These are phyloP conservation scores for Peronospora farinosa DNA, from an alignment of 352 stramenopile genomes.

Conservation along the genomic window DNA sequence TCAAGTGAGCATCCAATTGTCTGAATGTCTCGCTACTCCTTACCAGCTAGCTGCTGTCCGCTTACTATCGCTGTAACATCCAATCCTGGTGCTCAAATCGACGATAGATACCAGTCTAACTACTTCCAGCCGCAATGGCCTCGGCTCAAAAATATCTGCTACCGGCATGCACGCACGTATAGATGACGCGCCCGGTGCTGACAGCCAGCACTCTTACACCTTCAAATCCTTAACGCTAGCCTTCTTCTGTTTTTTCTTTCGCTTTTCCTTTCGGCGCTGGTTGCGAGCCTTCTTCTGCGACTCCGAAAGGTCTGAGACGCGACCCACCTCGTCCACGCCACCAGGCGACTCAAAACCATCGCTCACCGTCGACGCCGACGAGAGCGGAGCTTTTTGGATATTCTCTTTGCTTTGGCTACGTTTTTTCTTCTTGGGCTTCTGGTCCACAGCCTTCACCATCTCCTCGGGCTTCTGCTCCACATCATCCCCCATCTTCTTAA, in stretches of 20 bases:
- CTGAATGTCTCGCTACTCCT: constrained; percentile 1
- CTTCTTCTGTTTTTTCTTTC: constrained; percentile 66
- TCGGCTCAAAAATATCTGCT: constrained; percentile 7
- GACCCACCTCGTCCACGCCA: constrained; percentile 24
- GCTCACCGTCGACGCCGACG: constrained; percentile 18
- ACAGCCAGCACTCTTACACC: constrained; percentile 18
- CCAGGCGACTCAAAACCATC: constrained; percentile 33
- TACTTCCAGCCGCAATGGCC: constrained; percentile 17
- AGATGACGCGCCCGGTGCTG: constrained; percentile 20
- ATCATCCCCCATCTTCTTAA: constrained; percentile 23
- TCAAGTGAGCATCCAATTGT: constrained; percentile 11
- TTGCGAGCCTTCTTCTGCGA: constrained; percentile 65
- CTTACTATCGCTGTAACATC: constrained; percentile 6
- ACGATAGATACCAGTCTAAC: constrained; percentile 26
- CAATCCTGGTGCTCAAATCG: constrained; percentile 8
- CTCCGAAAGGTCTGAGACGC: constrained; percentile 35
- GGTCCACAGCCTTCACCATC: constrained; percentile 9
- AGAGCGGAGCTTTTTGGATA: constrained; percentile 13
- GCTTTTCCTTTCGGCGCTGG: constrained; percentile 69
- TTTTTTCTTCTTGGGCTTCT: constrained; percentile 41
- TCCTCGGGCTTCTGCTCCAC: constrained; percentile 28
- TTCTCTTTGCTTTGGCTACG: constrained; percentile 26
- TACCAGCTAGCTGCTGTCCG: constrained; percentile 16
- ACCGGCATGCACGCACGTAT: constrained; percentile 9
- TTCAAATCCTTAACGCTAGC: constrained; percentile 28